Evolutionary conservation across 2,329 filamentous ascomycete genomes (phyloP), one percentile per base, ranked within the genome.

Genomic region (Fusarium goolgardi): DNA sequence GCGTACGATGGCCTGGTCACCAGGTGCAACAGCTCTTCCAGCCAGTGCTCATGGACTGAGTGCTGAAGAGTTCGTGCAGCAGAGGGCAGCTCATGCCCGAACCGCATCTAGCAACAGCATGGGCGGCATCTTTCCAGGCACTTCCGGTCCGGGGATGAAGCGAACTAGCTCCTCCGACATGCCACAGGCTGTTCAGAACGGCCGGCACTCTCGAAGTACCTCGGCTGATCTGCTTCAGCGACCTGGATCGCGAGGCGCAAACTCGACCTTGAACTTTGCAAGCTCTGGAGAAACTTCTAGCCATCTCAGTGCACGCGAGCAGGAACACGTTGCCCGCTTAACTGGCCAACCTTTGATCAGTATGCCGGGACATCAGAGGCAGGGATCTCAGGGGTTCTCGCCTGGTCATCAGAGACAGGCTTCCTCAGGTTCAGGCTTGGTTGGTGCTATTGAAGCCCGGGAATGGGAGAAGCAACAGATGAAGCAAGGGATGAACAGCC

Each of bases 271-370:
- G 31, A 80, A 81, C 49, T 84, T 88, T 67, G 79, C 85, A 6
- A 67, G 66, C 37, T 67, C 73, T 15, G 78, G 78, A 5, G 78
- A 81, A 27, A 52, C 74, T 45, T 82, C 74, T 25, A 83, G 86
- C 0, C 86, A 90, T 59, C 83, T 97, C n/a, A 94, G 92, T 21
- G 94, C 94, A 20, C 88, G 91, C 18, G 94, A 97, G 78, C 94
- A 96, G 76, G 93, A 96, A 78, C 91, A 96, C 70, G 86, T 97
- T n/a, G 92, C 94, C 12, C 88, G 91, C 37, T 84, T 93, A 71
- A 97, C 93, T 1, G 91, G 92, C 1, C 89, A 88, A 0, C 91
- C 94, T 0, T 82, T 97, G 50, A 86, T 96, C 71, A 88, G 86
- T 60, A 82, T 96, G 75, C 68, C 85, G 6, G 85, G 85, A 50